These are phyloP conservation scores for Vitis hybrid DNA, from an alignment of 177 flowering plant species.

Conservation along the genomic window DNA sequence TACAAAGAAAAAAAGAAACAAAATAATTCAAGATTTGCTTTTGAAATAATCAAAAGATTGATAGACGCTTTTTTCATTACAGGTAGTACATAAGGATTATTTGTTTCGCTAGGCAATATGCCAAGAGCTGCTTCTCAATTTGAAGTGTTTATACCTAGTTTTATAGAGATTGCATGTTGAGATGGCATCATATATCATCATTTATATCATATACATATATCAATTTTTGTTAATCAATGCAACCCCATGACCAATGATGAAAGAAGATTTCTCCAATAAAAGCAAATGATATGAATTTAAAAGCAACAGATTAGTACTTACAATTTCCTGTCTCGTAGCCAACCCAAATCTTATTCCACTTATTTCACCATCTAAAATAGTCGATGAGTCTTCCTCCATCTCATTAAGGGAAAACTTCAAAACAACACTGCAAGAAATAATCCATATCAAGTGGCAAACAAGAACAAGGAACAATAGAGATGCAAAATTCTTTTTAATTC, in stretches of 20 bases:
- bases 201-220: neutral
- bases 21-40: neutral
- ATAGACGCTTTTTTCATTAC: neutral
- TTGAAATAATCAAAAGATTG: neutral
- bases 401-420: neutral
- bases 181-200: too few relatives aligned
- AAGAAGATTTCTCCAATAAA: neutral
- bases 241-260: neutral
- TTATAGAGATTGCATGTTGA: too few relatives aligned
- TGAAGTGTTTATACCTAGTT: too few relatives aligned
- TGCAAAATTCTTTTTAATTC: too few relatives aligned
- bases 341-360: slow-evolving; percentile 51
- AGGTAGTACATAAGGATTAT: too few relatives aligned
- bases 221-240: neutral
- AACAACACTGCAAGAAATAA: slow-evolving; percentile 1
- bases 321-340: slow-evolving; percentile 59
- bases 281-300: neutral
- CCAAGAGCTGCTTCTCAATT: too few relatives aligned
- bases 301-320: slow-evolving; percentile 30
- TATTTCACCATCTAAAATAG: slow-evolving; percentile 40
- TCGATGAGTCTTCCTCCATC: slow-evolving; percentile 39
- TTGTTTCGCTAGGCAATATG: too few relatives aligned
- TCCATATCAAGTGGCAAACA: neutral
- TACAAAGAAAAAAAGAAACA: slow-evolving; percentile 16
- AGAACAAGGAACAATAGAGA: neutral